Evolutionary conservation across 495 filamentous ascomycete species (phyloP), one percentile per base, ranked within the genome.

Genomic region (Glarea lozoyensis): DNA sequence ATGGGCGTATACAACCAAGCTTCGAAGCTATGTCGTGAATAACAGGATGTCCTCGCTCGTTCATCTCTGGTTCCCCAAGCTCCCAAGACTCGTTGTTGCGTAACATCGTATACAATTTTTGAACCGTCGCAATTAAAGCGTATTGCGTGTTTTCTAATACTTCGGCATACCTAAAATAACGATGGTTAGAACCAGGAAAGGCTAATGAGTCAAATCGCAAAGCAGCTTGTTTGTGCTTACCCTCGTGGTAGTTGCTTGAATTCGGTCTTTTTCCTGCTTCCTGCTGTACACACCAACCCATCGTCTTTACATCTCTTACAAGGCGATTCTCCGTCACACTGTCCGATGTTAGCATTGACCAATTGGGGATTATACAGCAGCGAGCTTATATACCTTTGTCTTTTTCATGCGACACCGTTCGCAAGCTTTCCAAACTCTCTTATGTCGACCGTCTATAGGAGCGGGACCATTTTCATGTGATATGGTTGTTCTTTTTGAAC

Each of bases 361-460:
- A 7, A 29, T 7, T 29, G 7, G 25, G n/a, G 24, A 15, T 33
- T 15, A 33, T 23, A 2, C 19, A 32, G 15, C 0, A 25, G 2
- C 16, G 7, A 2, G 4, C 16, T 49, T 6, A 20, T 19, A 3
- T 60, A 76, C 77, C 72, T 83, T 83, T 46, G 75, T 80, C 61
- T 84, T 84, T 65, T 82, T 84, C 63, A 82, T 75, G 46, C 79
- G 64, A 67, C 79, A 83, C 48, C 79, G 65, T 60, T 83, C 79
- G 50, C 79, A 83, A 17, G 79, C 79, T 60, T 81, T 83, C 68
- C 78, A 81, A 25, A 83, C 79, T 48, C 79, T 64, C 58, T 82
- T 82, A 52, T 75, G 70, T 46, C 70, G 63, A 39, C 61, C 70
- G 46, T 76, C 70, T 21, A 65, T 27, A 0, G 42, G 52, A 21